Percentiles rank a stretch among this genome's conserved stretches.
phyloP scores from a whole-genome alignment of 1,284 basidiomycete genomes.

The Malassezia arunalokei region DNA sequence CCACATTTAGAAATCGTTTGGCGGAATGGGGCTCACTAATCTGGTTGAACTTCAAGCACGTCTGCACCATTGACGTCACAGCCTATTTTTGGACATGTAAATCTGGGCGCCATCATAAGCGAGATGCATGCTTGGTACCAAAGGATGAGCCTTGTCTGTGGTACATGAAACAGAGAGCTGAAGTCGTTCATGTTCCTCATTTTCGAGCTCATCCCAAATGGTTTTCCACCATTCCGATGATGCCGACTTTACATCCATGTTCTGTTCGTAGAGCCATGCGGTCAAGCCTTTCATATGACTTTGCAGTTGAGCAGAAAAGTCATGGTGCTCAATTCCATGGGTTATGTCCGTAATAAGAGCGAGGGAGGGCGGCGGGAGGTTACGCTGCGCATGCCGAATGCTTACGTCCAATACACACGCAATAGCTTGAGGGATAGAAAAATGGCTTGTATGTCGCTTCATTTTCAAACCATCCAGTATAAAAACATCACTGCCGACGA shows the following conservation, averaged over 20 bases:
- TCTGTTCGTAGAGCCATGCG: constrained; percentile 16
- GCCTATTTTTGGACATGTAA: constrained; percentile 5
- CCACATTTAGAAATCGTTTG: no score
- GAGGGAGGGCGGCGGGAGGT: constrained; percentile 18
- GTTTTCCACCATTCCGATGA: background rate
- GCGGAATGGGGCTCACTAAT: no score
- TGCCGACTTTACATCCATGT: background rate
- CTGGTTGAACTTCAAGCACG: no score
- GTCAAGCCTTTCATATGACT: constrained; percentile 19
- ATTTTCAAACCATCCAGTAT: constrained; percentile 38
- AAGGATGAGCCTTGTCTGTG: background rate
- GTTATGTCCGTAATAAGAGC: constrained; percentile 37
- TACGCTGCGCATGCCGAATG: background rate
- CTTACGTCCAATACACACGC: constrained; percentile 10
- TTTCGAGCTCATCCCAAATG: constrained; percentile 27
- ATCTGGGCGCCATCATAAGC: constrained; percentile 31
- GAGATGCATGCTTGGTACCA: constrained; percentile 24
- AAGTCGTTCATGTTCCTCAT: constrained; percentile 12
- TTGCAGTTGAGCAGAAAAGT: constrained; percentile 17
- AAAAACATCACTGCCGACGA: constrained; percentile 26
- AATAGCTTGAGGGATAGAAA: constrained; percentile 35
- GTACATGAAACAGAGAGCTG: background rate
- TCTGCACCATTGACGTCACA: no score
- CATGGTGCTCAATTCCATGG: constrained; percentile 30
- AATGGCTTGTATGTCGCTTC: constrained; percentile 32